These are phyloP conservation scores for Puccinellia tenuiflora DNA, from an alignment of 176 grass and related monocot genomes.

Conservation along the genomic window DNA sequence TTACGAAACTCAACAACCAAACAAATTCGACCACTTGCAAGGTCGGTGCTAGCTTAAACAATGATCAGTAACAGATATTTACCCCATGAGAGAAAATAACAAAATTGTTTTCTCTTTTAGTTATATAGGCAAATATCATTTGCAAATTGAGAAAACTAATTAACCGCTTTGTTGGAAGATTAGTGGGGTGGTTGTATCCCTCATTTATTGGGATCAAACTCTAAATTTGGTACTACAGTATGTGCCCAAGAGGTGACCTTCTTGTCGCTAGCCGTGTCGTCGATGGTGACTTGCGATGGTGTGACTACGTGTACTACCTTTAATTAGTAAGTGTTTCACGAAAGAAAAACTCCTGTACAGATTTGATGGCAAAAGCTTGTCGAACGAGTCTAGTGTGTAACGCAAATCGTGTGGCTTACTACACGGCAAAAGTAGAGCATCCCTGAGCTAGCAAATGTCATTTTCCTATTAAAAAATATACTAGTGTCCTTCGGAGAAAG, in stretches of 20 bases:
- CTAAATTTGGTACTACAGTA: neutral
- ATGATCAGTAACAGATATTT: neutral
- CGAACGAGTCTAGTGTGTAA: neutral
- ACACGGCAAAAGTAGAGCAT: neutral
- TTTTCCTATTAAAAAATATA: neutral
- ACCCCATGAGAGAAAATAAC: neutral
- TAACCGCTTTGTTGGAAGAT: neutral
- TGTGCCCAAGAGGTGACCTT: neutral
- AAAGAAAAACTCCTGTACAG: neutral
- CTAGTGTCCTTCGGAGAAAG: neutral
- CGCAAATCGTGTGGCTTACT: neutral
- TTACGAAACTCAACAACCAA: neutral
- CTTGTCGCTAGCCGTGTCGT: neutral
- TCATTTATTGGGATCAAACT: neutral
- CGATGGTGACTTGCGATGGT: neutral
- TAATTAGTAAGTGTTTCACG: neutral
- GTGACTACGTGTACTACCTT: neutral
- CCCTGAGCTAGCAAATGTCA: neutral
- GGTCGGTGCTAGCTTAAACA: neutral
- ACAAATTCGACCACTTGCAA: neutral
- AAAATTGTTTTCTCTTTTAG: too few species aligned
- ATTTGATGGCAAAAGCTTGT: neutral
- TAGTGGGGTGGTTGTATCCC: neutral
- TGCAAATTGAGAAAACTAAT: neutral
- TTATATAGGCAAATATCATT: neutral